phyloP scores from a whole-genome alignment of 2,329 filamentous ascomycete species.

The Clonostachys chloroleuca region DNA sequence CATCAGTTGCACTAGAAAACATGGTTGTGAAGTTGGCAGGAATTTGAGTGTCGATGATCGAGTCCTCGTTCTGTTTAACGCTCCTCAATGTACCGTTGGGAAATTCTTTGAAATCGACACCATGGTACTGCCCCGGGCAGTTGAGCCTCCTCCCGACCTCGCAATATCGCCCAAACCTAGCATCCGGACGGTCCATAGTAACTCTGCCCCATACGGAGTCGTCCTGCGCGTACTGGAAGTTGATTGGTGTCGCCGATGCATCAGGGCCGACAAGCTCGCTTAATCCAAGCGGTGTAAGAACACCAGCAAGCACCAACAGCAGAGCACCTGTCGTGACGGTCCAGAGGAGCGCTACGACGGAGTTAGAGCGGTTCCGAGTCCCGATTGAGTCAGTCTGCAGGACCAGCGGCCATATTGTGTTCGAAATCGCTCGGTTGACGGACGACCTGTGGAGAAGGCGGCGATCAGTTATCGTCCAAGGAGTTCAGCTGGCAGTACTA shows the following conservation, averaged over 20 bases:
- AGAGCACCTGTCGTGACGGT: background rate
- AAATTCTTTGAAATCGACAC: background rate
- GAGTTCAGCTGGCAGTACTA: background rate
- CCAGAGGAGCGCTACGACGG: background rate
- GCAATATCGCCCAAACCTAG: too few species aligned
- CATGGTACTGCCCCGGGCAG: background rate
- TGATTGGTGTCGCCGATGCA: background rate
- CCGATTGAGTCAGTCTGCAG: too few species aligned
- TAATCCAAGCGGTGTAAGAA: background rate
- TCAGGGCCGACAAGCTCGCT: background rate
- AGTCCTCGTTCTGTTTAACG: background rate
- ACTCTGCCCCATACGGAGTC: background rate
- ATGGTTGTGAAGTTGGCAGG: constrained; percentile 23
- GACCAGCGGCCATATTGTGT: too few species aligned
- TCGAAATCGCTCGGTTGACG: background rate
- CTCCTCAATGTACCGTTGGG: background rate
- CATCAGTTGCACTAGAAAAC: constrained; percentile 26
- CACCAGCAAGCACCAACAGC: background rate
- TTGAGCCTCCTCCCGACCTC: background rate
- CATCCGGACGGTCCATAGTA: background rate
- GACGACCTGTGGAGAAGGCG: background rate
- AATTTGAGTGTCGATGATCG: constrained; percentile 14
- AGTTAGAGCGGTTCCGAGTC: background rate
- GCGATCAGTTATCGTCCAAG: background rate
- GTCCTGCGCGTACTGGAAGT: background rate